phyloP scores from a whole-genome alignment of 2,329 filamentous ascomycete species.

The Scytalidium lignicola region DNA sequence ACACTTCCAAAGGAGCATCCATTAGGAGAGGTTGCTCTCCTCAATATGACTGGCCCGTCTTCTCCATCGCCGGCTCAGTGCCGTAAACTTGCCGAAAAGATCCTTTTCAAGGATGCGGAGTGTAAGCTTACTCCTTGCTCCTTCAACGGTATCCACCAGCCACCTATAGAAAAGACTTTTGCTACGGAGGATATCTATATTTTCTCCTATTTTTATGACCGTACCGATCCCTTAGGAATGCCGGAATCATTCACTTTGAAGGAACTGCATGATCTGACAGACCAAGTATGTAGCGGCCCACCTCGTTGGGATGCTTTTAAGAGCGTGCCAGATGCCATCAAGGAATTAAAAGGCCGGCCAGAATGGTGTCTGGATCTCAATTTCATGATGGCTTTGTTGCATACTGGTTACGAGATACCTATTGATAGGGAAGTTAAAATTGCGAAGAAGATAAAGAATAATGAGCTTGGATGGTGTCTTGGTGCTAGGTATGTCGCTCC shows the following conservation, averaged over 20 bases:
- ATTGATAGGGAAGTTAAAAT: conserved; percentile 94
- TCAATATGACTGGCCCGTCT: conserved; percentile 85
- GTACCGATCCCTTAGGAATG: conserved; percentile 90
- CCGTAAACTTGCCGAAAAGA: conserved; percentile 83
- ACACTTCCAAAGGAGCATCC: conserved; percentile 61
- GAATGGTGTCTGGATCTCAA: conserved; percentile 94
- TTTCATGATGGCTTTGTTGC: conserved; percentile 89
- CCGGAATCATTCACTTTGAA: conserved; percentile 92
- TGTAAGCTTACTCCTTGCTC: conserved; percentile 90
- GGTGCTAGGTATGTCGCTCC: conserved; percentile 72
- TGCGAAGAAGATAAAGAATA: conserved; percentile 97
- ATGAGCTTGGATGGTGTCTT: conserved; percentile 96
- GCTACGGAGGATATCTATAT: conserved; percentile 88
- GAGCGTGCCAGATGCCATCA: conserved; percentile 68
- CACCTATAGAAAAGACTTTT: conserved; percentile 87
- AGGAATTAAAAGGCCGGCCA: conserved; percentile 74
- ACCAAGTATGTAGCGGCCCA: conserved; percentile 78
- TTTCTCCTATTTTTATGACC: conserved; percentile 97
- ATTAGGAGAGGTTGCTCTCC: conserved; percentile 57
- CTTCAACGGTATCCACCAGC: conserved; percentile 96
- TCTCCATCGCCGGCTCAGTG: conserved; percentile 77
- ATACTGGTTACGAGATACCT: conserved; percentile 97
- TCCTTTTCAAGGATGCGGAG: conserved; percentile 77
- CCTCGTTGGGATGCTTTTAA: conserved; percentile 75
- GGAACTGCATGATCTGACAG: conserved; percentile 81